Evolutionary conservation across 176 grass and related monocot species (phyloP), one percentile per base, ranked within the genome.

Genomic region (Pharus latifolius): DNA sequence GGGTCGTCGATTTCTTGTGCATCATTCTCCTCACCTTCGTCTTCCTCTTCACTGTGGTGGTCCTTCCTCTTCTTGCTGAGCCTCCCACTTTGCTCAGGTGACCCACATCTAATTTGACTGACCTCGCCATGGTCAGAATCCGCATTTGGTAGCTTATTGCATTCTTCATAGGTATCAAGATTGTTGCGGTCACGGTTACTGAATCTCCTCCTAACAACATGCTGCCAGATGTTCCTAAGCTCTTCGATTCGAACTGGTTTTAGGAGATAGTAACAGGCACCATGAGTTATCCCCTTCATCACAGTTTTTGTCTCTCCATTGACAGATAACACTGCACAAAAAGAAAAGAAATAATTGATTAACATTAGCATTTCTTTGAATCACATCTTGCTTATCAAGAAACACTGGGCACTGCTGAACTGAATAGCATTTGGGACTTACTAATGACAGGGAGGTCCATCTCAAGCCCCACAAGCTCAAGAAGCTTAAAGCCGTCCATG

Each of bases 251-350:
- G 84, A 77, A 99, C 95, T 46, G 95, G 87, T 66, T 99, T 94
- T 22, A 99, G 65, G 58, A 99, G 90, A 77, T 99, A 99, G 56
- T 99, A 90, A 31, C 90, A 99, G 1, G 95, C 95, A 33, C 95
- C 95, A 76, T 99, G 95, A 23, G 95, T 94, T 77, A 99, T 94
- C 65, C 95, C 90, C 69, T 99, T 99, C 95, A 99, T 94, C 37
- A 99, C 95, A 63, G 84, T 89, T 79, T 94, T 94, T 28, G 90
- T 99, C 25, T 94, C 95, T 46, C 90, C 90, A 81, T 94, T 99
- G 11, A 72, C 90, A 17, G 95, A 99, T 49, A 94, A 25, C 87
- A 99, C 95, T 99, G 76, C 63, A 91, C 24, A 52, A 32, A 67
- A 72, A n/a, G n/a, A n/a, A n/a, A n/a, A n/a, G n/a, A n/a, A 83